Base-by-base conservation (phyloP, 129 eudicot species). In the Deinandra increscens region DNA sequence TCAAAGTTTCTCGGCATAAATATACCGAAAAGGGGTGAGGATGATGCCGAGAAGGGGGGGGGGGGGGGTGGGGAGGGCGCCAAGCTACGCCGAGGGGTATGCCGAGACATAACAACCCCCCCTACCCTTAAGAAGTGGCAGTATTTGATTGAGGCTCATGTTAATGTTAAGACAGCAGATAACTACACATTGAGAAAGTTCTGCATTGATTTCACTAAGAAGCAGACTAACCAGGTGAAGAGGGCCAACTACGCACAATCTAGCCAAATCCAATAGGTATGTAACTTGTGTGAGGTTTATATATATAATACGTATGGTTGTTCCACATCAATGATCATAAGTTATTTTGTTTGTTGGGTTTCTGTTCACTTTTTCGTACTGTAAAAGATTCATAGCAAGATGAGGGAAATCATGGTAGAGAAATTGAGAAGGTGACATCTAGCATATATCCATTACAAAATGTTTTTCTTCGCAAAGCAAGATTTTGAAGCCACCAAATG, bases 201-300 rank as follows among this genome's bases (percentile, higher is more conserved):
- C 80, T 89, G 96, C 81, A 89, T 89, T 66, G 93, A 88, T 9
- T 89, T 89, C 78, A 86, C 96, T 3, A 86, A 89, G 82, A 89
- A 87, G 82, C 84, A 90, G 41, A 83, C 87, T 0, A 89, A 86
- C 88, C 96, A 86, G 82, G 88, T 84, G 39, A 89, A 89, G 83
- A 82, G 89, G 66, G 86, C 96, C 14, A 83, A 88, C 55, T 89
- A 86, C 67, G 93, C 96, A 14, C 88, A 86, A 71, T 84, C 96
- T 7, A 89, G 94, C 82, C 94, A 89, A 75, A 82, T 86, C 48
- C 87, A 86, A n/a, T 89, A 85, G 80, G 90, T 84, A 41, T 7
- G 2, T n/a, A n/a, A n/a, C 23, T 31, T 3, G 0, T 15, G 8
- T 29, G 19, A 41, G 2, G 1, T 33, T 33, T 3, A 20, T 4